Evolutionary conservation across 2,329 filamentous ascomycete species (phyloP), one percentile per base, ranked within the genome.

Genomic region (Emergomyces orientalis): DNA sequence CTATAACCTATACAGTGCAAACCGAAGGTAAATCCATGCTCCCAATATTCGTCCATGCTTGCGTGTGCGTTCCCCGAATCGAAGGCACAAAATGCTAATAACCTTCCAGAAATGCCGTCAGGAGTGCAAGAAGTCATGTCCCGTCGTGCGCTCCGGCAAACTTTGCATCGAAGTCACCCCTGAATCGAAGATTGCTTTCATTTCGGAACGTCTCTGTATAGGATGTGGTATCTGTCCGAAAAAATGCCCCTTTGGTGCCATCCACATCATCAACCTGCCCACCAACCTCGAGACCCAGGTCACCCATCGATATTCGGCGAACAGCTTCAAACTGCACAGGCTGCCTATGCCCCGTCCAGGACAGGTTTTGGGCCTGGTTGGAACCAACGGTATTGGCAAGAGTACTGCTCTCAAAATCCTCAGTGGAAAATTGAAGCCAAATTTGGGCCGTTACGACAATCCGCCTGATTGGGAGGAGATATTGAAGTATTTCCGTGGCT

Each of bases 341-440:
- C 84, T 97, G 73, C 94, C 95, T 63, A 97, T 93, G 85, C 94
- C 94, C 67, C 88, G 94, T 65, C 93, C 94, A 39, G 94, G 94
- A 66, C 91, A 97, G 75, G 95, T 99, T 37, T 80, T 99, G 63
- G 94, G 94, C 81, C 84, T 99, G 60, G 95, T 99, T 54, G 95
- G 94, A 77, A 97, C 94, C 71, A 99, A 99, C 86, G 94, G 95
- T 91, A 99, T 97, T 72, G 94, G 94, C 79, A 99, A 99, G 86
- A 97, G 91, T 81, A 99, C 94, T n/a, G 95, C 94, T 9, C 81
- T 99, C 77, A 99, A 99, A 83, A 97, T 99, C 76, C 86, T 99
- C 72, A 96, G 91, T 73, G 94, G 94, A 74, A 99, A 97, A 81
- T 84, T 99, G 72, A 99, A 99, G 86, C 94, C 94, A 64, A 99